Base-by-base conservation (phyloP, 352 stramenopile genomes). In the Globisporangium okanoganense region DNA sequence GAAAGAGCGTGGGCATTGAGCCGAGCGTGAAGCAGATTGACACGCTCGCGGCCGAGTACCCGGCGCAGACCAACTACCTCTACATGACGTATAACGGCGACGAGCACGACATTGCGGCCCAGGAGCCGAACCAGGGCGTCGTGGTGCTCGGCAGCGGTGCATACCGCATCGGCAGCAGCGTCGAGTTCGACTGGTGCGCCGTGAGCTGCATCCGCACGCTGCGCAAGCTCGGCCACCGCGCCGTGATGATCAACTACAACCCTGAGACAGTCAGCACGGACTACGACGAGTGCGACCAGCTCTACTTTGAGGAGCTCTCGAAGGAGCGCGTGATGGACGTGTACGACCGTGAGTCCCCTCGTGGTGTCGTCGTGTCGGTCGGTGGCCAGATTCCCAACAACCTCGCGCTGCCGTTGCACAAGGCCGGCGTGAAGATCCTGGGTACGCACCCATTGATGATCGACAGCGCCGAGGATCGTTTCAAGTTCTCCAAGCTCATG, bases 181-280 rank as follows among this genome's bases (percentile, higher is more conserved):
- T 99, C 47, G 95, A 99, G 75, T 99, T 99, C 59, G 96, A 98
- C 69, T 98, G 95, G 95, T 98, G 95, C 67, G 96, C 87, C 64
- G 95, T 99, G 54, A 97, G 82, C 71, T 94, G 90, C 64, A 98
- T 98, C 58, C 87, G 95, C 50, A 88, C 94, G 35, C 81, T 99
- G 33, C 82, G 92, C 54, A 79, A 95, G 67, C 78, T 97, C 50
- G 95, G 95, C 38, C 65, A 79, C 60, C 80, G 80, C 27, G 73
- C 83, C 38, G 82, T 92, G 14, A 88, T 96, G 87, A 80, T 98
- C 18, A 99, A 99, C 79, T 98, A 98, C 82, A 99, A 99, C 80
- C 96, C 95, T 24, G 95, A 99, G 72, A 99, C 96, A 43, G 96
- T 98, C 33, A 98, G 89, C 38, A 99, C 96, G 33, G 96, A 99